Percentiles rank a stretch among this genome's conserved stretches.
Evolutionary conservation across 2,329 filamentous ascomycete genomes (phyloP).

Genomic region (Fusarium sp.): DNA sequence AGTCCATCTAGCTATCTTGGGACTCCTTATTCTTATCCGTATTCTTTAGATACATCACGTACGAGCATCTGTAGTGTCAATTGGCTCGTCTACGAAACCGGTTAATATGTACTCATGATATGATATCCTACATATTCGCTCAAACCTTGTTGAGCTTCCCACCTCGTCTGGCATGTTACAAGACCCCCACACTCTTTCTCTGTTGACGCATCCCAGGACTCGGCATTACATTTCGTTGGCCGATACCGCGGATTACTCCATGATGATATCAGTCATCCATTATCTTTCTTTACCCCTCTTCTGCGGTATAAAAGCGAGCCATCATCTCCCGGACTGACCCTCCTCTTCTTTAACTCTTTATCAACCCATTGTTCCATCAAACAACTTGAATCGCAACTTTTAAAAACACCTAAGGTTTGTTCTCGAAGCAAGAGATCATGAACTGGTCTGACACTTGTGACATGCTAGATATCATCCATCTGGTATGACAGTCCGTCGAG

Average conservation of each 20-base stretch:
- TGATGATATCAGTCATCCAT: conserved; percentile 34
- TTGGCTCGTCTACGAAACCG: background rate
- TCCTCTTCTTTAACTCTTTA: conserved; percentile 10
- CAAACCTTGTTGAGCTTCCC: background rate
- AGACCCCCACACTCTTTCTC: conserved; percentile 16
- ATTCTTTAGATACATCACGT: background rate
- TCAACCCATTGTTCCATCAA: conserved; percentile 1
- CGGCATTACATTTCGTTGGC: conserved; percentile 35
- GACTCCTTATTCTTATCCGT: background rate
- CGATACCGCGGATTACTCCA: conserved; percentile 25
- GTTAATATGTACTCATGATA: background rate
- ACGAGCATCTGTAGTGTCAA: background rate
- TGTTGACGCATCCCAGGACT: conserved; percentile 17
- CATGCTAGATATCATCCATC: conserved; percentile 37
- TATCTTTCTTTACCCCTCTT: conserved; percentile 39
- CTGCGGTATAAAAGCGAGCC: conserved; percentile 40
- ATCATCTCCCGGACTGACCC: background rate
- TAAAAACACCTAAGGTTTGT: conserved; percentile 36
- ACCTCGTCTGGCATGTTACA: conserved; percentile 3
- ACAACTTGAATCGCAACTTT: background rate
- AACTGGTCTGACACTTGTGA: conserved; percentile 37
- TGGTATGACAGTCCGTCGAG: conserved; percentile 44
- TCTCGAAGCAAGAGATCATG: background rate
- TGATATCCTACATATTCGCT: background rate
- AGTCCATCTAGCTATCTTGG: background rate